Percentiles rank a stretch among this genome's conserved stretches.
Conservation (phyloP, 495 filamentous ascomycete species). For the Polyplosphaeria fusca region DNA sequence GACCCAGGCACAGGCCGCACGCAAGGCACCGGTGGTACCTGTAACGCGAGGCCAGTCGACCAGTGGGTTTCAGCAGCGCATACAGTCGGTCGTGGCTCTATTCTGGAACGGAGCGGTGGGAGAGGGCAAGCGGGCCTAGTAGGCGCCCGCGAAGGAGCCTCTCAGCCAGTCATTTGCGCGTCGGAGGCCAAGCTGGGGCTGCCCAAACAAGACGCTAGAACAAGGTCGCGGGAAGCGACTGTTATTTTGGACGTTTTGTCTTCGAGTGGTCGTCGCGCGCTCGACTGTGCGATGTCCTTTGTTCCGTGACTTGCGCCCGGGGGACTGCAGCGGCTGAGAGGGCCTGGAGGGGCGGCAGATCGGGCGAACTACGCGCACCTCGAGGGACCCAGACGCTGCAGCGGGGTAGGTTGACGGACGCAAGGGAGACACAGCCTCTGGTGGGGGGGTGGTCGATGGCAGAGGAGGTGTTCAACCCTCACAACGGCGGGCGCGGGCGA, state of each 20-base stretch:
- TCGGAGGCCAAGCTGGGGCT: constrained; percentile 21
- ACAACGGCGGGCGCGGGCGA: constrained; percentile 10
- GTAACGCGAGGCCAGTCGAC: constrained; percentile 20
- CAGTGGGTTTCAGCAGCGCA: constrained; percentile 32
- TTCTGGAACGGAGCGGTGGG: constrained; percentile 27
- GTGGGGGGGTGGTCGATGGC: constrained; percentile 11
- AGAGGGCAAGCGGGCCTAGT: constrained; percentile 22
- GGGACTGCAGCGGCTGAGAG: constrained; percentile 10
- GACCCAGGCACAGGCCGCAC: constrained; percentile 30
- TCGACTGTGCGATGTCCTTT: constrained; percentile 18
- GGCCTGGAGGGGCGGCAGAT: constrained; percentile 13
- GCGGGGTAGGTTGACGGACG: constrained; percentile 22
- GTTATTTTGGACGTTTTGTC: constrained; percentile 28
- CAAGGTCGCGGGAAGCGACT: not conserved
- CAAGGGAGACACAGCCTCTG: constrained; percentile 33
- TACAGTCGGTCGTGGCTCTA: constrained; percentile 29
- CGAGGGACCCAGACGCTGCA: constrained; percentile 16
- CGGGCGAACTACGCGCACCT: constrained; percentile 3
- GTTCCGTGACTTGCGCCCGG: constrained; percentile 30
- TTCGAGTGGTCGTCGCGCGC: constrained; percentile 23
- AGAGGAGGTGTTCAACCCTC: constrained; percentile 29
- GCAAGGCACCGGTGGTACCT: constrained; percentile 27
- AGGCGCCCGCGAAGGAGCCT: constrained; percentile 28
- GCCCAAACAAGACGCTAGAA: constrained; percentile 26
- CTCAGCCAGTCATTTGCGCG: constrained; percentile 33